These are phyloP conservation scores for Cytospora paraplurivora DNA, from an alignment of 2,329 filamentous ascomycete genomes.

Conservation along the genomic window DNA sequence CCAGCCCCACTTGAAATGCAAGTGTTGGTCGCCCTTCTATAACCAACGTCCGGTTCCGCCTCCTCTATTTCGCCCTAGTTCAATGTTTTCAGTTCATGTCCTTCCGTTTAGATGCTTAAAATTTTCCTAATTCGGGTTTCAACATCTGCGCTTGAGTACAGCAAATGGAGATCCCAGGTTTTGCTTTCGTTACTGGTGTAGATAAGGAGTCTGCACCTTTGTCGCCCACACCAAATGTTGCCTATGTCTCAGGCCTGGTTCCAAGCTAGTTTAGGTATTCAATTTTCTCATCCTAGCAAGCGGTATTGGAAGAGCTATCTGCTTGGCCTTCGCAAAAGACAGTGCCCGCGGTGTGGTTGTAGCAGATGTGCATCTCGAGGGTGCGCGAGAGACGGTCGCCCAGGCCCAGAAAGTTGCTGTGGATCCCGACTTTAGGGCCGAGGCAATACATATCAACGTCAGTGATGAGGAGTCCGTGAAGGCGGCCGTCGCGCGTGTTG, in stretches of 20 bases:
- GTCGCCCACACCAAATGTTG: too few relatives aligned
- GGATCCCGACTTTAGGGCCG: neutral
- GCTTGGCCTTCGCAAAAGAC: conserved; percentile 16
- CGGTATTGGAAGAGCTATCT: conserved; percentile 16
- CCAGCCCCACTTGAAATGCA: neutral
- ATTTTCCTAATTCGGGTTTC: neutral
- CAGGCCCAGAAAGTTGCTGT: neutral
- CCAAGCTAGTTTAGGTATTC: neutral
- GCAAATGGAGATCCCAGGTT: conserved; percentile 16
- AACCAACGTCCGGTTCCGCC: neutral
- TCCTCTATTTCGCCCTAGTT: neutral
- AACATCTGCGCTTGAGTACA: conserved; percentile 20
- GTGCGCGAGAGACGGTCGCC: conserved; percentile 5
- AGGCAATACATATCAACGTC: conserved; percentile 11
- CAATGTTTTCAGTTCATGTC: neutral
- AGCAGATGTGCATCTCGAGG: conserved; percentile 16
- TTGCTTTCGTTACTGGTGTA: conserved; percentile 22
- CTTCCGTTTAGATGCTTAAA: neutral
- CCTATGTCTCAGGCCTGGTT: neutral
- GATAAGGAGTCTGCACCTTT: neutral
- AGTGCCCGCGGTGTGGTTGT: conserved; percentile 9
- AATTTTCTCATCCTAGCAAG: neutral
- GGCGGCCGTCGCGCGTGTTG: neutral
- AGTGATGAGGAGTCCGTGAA: conserved; percentile 12
- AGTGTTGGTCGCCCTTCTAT: neutral